Evolutionary conservation across 768 basidiomycete genomes (phyloP).

Genomic region (Thelephora ganbajun): DNA sequence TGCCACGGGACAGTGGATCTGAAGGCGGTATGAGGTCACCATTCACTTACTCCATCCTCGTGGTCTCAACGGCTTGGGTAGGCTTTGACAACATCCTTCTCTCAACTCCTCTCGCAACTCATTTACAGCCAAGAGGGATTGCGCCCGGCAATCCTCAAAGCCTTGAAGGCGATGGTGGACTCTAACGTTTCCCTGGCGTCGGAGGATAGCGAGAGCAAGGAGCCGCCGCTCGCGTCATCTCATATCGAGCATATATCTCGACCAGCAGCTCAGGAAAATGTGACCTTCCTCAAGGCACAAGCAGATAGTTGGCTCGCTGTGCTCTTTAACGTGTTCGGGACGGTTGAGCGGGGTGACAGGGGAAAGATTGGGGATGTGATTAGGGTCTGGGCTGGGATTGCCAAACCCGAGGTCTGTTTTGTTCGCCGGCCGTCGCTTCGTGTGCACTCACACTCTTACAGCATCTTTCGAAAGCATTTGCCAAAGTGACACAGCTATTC

Average conservation of each 20-base stretch:
- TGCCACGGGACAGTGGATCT: conserved; percentile 74
- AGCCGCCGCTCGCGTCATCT: conserved; percentile 12
- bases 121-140: conserved; percentile 84
- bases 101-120: conserved; percentile 83
- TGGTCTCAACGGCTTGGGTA: conserved; percentile 17
- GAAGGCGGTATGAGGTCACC: conserved; percentile 33
- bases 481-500: conserved; percentile 62
- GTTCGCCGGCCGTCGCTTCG: background rate
- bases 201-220: conserved; percentile 15
- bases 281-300: conserved; percentile 61
- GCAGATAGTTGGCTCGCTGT: conserved; percentile 91
- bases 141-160: conserved; percentile 68
- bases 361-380: conserved; percentile 82
- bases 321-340: conserved; percentile 92
- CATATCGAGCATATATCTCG: conserved; percentile 28
- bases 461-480: conserved; percentile 74
- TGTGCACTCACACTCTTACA: conserved; percentile 10
- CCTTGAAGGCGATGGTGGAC: conserved; percentile 69
- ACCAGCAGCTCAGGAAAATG: conserved; percentile 48
- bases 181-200: conserved; percentile 52
- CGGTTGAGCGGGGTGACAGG: conserved; percentile 57
- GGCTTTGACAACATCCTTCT: conserved; percentile 65
- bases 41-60: background rate
- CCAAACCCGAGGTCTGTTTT: conserved; percentile 47
- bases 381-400: conserved; percentile 72